Conservation (phyloP, 345 rosid species). For the Populus pruinosa region DNA sequence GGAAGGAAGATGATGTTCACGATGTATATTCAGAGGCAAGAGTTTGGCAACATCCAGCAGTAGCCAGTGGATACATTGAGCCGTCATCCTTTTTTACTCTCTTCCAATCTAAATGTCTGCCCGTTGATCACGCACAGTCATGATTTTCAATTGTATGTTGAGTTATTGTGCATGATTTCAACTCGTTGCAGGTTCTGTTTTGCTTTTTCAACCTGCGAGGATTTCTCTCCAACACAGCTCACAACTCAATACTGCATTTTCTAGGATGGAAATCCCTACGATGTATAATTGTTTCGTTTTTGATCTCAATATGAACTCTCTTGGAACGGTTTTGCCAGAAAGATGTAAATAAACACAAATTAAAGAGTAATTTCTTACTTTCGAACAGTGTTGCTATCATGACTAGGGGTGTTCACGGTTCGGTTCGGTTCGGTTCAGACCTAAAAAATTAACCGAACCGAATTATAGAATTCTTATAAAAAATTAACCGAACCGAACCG, state of each 20-base stretch:
- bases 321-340: background rate
- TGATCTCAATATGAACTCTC: background rate
- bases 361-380: background rate
- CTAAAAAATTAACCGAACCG: too few relatives aligned
- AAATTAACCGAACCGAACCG: too few relatives aligned
- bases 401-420: too few relatives aligned
- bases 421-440: too few relatives aligned
- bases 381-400: background rate
- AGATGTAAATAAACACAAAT: background rate
- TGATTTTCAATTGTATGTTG: background rate
- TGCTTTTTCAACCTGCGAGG: background rate
- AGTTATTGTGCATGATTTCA: background rate
- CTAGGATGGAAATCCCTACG: background rate
- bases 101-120: conserved; percentile 46
- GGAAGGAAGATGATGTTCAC: background rate
- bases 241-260: background rate
- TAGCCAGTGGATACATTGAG: conserved; percentile 21
- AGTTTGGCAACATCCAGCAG: conserved; percentile 13
- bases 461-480: too few relatives aligned
- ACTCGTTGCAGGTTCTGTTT: background rate
- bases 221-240: background rate
- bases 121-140: conserved; percentile 37
- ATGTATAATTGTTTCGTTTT: background rate
- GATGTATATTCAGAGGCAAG: background rate
- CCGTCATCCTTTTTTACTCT: conserved; percentile 27